Conservation (phyloP, 129 eudicot genomes). For the Helianthus annuus region DNA sequence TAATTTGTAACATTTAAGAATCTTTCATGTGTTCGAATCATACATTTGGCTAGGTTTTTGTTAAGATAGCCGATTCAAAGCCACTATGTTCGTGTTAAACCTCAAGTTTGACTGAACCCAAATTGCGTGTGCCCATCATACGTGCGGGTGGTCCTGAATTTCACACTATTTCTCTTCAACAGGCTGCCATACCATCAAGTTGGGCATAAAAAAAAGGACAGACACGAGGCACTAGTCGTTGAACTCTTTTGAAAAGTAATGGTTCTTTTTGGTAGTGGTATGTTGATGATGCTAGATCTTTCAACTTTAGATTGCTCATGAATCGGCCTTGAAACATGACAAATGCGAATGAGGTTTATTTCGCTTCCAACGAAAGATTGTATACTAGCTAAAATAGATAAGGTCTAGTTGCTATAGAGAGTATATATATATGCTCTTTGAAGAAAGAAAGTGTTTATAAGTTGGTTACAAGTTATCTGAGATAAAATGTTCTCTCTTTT, state of each 20-base stretch:
- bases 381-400: neutral
- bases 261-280: conserved; percentile 19
- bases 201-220: conserved; percentile 33
- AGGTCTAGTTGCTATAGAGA: neutral
- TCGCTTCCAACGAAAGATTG: neutral
- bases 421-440: neutral
- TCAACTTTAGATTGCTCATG: neutral
- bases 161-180: conserved; percentile 12
- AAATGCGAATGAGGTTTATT: neutral
- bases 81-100: conserved; percentile 20
- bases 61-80: neutral
- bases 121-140: neutral
- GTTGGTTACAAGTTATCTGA: neutral
- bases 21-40: conserved; percentile 9
- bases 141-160: conserved; percentile 33
- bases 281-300: conserved; percentile 18
- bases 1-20: conserved; percentile 9
- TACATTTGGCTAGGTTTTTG: neutral
- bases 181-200: conserved; percentile 27
- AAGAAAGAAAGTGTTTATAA: too few relatives aligned
- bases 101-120: conserved; percentile 24
- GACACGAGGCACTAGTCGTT: conserved; percentile 16
- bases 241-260: conserved; percentile 26
- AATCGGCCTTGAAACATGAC: conserved; percentile 1
- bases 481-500: neutral